Evolutionary conservation across 2,329 filamentous ascomycete species (phyloP), one percentile per base, ranked within the genome.

Genomic region (Cladorrhinum sp.): DNA sequence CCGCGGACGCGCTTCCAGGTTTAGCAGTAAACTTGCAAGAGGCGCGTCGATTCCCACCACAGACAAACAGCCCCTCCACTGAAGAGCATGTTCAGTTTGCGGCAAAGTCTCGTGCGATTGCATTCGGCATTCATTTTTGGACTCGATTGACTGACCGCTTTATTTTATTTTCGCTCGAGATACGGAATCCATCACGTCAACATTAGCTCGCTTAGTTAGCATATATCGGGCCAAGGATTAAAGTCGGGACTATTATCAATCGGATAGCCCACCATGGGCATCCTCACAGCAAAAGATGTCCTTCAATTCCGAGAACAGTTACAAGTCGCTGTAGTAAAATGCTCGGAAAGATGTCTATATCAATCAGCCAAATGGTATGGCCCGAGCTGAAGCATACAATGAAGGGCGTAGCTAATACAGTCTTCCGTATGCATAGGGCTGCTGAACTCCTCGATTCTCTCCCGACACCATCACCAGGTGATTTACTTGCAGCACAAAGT

Each of bases 281-380:
- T 87, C 61, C 77, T 87, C 62, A 84, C 78, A 60, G 76, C 81
- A 57, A 77, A 81, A 63, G 84, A 87, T 63, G 78, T 81, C 50
- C 76, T 79, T 55, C 88, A 92, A 71, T 79, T 96, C 62, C 86
- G 89, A 70, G 83, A 82, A 38, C 85, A 91, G 32, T 81, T 97
- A 49, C 91, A 96, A 73, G 89, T 92, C 70, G 92, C 93, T 27
- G 88, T 95, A 2, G 82, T 95, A 23, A 92, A 92, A 72, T 98
- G 93, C 77, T 96, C 92, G 1, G 95, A 99, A 73, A 83, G 95
- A 73, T 96, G 95, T 74, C 83, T 99, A 12, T 98, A 97, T 71
- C 93, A 97, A 70, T 95, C 93, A 6, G 89, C 95, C 25, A 98
- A 98, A 86, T 99, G 95, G 95, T 96, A 73, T 27, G 23, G 12